A percentile compares a stretch with the other conserved stretches of the same genome.
Evolutionary conservation across 345 rosid genomes (phyloP).

Genomic region (Adansonia digitata): DNA sequence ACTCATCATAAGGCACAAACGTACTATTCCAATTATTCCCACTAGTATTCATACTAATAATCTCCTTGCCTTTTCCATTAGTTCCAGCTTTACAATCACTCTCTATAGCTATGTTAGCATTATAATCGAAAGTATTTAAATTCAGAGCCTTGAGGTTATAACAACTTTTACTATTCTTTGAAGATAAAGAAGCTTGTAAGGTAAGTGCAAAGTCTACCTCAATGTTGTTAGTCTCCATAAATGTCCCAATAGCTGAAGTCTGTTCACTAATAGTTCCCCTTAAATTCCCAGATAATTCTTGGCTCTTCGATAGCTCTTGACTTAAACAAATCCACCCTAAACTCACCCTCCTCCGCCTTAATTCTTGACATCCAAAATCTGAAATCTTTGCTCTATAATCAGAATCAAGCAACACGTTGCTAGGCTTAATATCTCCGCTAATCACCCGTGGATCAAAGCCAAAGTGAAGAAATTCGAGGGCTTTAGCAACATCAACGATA

Average conservation of each 20-base stretch:
- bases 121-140: slow-evolving; percentile 42
- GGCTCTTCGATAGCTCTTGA: slow-evolving; percentile 73
- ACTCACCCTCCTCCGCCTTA: slow-evolving; percentile 74
- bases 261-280: slow-evolving; percentile 35
- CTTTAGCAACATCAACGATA: slow-evolving; percentile 79
- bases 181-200: slow-evolving; percentile 88
- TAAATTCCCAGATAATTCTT: slow-evolving; percentile 65
- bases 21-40: slow-evolving; percentile 59
- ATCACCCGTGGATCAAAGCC: slow-evolving; percentile 94
- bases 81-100: slow-evolving; percentile 25
- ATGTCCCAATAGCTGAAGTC: slow-evolving; percentile 49
- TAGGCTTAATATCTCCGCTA: slow-evolving; percentile 94
- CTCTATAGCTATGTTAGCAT: slow-evolving; percentile 40
- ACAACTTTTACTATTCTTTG: slow-evolving; percentile 57
- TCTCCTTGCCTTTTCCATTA: slow-evolving; percentile 73
- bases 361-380: slow-evolving; percentile 88
- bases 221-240: slow-evolving; percentile 35
- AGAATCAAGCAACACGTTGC: slow-evolving; percentile 84
- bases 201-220: slow-evolving; percentile 95
- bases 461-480: slow-evolving; percentile 76
- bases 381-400: slow-evolving; percentile 83
- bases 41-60: slow-evolving; percentile 35
- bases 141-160: slow-evolving; percentile 54
- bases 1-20: slow-evolving; percentile 52
- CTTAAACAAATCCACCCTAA: slow-evolving; percentile 79